These are phyloP conservation scores for Boletus tylopilopsis DNA, from an alignment of 768 basidiomycete species.

Conservation along the genomic window DNA sequence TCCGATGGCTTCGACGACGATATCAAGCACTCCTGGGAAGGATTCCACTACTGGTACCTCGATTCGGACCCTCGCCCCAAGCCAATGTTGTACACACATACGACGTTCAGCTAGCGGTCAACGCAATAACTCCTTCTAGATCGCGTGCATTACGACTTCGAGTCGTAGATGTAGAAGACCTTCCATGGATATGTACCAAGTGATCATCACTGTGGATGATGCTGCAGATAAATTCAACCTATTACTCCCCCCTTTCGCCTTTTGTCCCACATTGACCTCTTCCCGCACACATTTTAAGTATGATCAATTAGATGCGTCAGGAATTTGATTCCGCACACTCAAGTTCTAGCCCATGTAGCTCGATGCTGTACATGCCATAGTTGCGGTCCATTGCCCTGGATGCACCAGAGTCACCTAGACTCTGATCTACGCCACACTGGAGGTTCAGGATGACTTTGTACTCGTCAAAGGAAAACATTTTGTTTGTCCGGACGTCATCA, in stretches of 20 bases:
- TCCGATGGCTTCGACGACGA: slow-evolving; percentile 42
- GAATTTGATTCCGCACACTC: slow-evolving; percentile 38
- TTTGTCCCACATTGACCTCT: background rate
- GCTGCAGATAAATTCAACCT: background rate
- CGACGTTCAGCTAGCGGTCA: slow-evolving; percentile 29
- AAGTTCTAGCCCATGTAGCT: slow-evolving; percentile 79
- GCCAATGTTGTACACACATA: slow-evolving; percentile 18
- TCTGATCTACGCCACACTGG: slow-evolving; percentile 79
- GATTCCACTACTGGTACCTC: slow-evolving; percentile 52
- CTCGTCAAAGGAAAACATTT: slow-evolving; percentile 82
- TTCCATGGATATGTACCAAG: slow-evolving; percentile 37
- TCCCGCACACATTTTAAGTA: slow-evolving; percentile 6
- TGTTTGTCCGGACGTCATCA: slow-evolving; percentile 57
- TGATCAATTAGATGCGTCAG: slow-evolving; percentile 18
- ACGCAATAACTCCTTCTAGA: slow-evolving; percentile 25
- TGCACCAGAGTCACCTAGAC: slow-evolving; percentile 45
- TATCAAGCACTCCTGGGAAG: slow-evolving; percentile 58
- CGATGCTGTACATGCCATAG: slow-evolving; percentile 87
- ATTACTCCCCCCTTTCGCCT: background rate
- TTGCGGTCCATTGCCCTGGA: slow-evolving; percentile 60
- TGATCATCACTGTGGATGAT: slow-evolving; percentile 7
- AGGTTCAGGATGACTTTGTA: slow-evolving; percentile 89
- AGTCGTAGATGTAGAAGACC: slow-evolving; percentile 28
- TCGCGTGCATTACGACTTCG: slow-evolving; percentile 18
- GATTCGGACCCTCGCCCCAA: background rate